Evolutionary conservation across 2,329 filamentous ascomycete species (phyloP).

Genomic region (Chaetomiaceae sp.): DNA sequence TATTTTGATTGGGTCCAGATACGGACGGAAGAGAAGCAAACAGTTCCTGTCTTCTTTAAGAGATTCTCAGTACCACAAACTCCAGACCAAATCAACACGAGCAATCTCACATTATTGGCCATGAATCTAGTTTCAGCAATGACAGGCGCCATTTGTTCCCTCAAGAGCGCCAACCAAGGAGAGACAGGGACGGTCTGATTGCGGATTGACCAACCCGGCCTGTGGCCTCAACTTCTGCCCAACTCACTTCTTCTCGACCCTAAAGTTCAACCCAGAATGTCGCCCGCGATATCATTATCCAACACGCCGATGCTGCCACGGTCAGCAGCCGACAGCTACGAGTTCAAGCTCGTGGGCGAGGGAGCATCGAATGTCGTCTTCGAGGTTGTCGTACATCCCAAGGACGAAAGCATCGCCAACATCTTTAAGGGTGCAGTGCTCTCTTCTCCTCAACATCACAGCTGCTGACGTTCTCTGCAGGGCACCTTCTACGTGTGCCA

Average conservation of each 20-base stretch:
- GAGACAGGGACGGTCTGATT: not conserved
- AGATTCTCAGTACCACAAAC: too few relatives aligned
- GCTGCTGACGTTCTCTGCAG: conserved; percentile 25
- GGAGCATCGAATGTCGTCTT: conserved; percentile 77
- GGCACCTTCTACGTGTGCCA: conserved; percentile 56
- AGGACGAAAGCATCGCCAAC: not conserved
- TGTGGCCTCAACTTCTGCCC: too few relatives aligned
- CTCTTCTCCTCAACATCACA: not conserved
- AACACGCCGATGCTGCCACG: not conserved
- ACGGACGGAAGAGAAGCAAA: too few relatives aligned
- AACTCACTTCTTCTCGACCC: too few relatives aligned
- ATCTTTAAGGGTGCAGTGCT: conserved; percentile 11
- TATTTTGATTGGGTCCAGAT: too few relatives aligned
- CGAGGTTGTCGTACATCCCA: conserved; percentile 38
- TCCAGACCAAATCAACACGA: not conserved
- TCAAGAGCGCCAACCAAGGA: not conserved
- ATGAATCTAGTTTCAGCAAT: not conserved
- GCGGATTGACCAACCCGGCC: not conserved
- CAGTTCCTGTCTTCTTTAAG: too few relatives aligned
- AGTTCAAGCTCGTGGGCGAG: conserved; percentile 51
- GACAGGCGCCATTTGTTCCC: not conserved
- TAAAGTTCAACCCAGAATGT: not conserved
- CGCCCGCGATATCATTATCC: not conserved
- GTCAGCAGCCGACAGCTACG: conserved; percentile 3
- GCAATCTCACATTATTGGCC: not conserved